phyloP scores from a whole-genome alignment of 148 eudicot species.

The Tetragonia tetragonoides region DNA sequence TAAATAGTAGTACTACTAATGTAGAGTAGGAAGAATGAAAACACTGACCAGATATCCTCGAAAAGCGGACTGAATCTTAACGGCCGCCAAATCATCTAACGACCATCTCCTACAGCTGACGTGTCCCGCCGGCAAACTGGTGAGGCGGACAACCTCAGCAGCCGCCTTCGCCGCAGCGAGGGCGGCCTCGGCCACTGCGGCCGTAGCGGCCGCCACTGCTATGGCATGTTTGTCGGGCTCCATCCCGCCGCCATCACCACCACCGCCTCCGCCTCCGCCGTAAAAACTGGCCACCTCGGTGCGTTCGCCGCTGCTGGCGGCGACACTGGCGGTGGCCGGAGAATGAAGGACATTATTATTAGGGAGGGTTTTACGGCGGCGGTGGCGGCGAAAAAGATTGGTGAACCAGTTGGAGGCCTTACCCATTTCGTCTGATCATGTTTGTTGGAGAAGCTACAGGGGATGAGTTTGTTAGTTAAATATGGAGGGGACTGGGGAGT shows the following conservation, averaged over 20 bases:
- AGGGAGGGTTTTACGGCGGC: constrained; percentile 18
- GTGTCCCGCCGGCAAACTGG: constrained; percentile 21
- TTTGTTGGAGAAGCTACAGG: neutral
- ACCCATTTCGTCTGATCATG: constrained; percentile 7
- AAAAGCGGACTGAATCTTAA: constrained; percentile 88
- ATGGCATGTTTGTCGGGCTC: constrained; percentile 84
- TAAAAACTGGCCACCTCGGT: neutral
- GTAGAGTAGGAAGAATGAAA: neutral
- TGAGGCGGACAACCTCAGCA: constrained; percentile 78
- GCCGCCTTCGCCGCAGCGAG: constrained; percentile 91
- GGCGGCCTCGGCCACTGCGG: constrained; percentile 92
- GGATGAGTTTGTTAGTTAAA: neutral
- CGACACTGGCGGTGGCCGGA: neutral
- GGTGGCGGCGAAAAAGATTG: constrained; percentile 31
- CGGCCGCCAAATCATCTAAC: constrained; percentile 49
- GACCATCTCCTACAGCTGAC: constrained; percentile 34
- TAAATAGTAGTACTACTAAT: no score
- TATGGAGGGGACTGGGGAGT: neutral
- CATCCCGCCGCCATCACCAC: neutral
- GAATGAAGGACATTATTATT: neutral
- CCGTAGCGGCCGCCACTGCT: constrained; percentile 88
- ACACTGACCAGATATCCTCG: constrained; percentile 87
- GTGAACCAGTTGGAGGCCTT: constrained; percentile 38
- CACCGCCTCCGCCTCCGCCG: neutral
- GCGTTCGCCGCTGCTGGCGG: neutral